phyloP scores from a whole-genome alignment of 805 yeast species.

The Starmerella potacharoeniae region DNA sequence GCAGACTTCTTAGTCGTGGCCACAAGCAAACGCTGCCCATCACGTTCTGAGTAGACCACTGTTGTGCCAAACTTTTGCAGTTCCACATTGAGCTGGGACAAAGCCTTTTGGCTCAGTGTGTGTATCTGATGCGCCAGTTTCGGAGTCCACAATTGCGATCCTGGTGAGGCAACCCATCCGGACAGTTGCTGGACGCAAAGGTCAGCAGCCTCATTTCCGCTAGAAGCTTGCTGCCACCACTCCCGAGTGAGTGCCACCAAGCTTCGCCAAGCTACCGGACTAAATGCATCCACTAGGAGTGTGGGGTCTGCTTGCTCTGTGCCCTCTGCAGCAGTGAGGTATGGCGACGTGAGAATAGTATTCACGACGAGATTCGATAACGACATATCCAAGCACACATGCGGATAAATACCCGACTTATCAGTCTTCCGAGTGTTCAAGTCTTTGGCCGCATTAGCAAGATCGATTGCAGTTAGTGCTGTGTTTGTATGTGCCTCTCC shows the following conservation, averaged over 20 bases:
- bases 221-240: slow-evolving; percentile 69
- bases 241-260: slow-evolving; percentile 64
- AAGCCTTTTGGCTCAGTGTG: slow-evolving; percentile 69
- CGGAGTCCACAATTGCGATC: slow-evolving; percentile 64
- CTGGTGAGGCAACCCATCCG: slow-evolving; percentile 72
- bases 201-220: slow-evolving; percentile 61
- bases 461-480: neutral
- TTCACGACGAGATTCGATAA: slow-evolving; percentile 73
- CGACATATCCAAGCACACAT: slow-evolving; percentile 66
- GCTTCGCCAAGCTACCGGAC: slow-evolving; percentile 58
- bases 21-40: slow-evolving; percentile 59
- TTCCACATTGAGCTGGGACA: slow-evolving; percentile 69
- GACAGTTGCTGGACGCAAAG: slow-evolving; percentile 69
- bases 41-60: slow-evolving; percentile 54
- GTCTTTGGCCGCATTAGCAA: neutral
- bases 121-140: slow-evolving; percentile 77
- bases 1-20: slow-evolving; percentile 67
- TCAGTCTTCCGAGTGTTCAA: slow-evolving; percentile 28
- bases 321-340: slow-evolving; percentile 32
- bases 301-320: slow-evolving; percentile 24
- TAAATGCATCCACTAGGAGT: slow-evolving; percentile 59
- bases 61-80: slow-evolving; percentile 68
- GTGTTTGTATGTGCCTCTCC: slow-evolving; percentile 58
- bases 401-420: slow-evolving; percentile 66
- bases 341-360: slow-evolving; percentile 71